phyloP scores from a whole-genome alignment of 2,329 filamentous ascomycete species.

The Dactylellina sp. region DNA sequence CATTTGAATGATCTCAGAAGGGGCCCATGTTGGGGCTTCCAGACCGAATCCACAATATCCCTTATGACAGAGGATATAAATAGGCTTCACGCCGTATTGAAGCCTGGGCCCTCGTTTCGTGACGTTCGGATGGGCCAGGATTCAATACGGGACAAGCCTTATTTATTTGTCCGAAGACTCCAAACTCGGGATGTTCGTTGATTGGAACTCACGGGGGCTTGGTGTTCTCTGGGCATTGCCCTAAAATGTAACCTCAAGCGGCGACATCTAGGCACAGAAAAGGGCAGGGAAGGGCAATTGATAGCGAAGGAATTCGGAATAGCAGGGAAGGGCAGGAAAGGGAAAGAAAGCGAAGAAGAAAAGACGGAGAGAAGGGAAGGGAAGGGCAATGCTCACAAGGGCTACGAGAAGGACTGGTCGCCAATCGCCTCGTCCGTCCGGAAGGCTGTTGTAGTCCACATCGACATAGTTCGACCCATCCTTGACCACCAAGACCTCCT shows the following conservation, averaged over 20 bases:
- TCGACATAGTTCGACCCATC: slow-evolving; percentile 35
- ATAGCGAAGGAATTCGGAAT: slow-evolving; percentile 2
- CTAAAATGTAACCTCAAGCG: slow-evolving; percentile 44
- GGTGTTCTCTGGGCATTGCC: slow-evolving; percentile 32
- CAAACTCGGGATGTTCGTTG: slow-evolving; percentile 3
- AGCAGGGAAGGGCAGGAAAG: not conserved
- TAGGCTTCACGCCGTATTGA: not conserved
- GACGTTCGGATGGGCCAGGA: slow-evolving; percentile 21
- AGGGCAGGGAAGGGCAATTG: not conserved
- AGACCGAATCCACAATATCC: not conserved
- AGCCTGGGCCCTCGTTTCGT: slow-evolving; percentile 10
- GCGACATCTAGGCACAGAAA: slow-evolving; percentile 13
- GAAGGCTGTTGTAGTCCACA: slow-evolving; percentile 53
- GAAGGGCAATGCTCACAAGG: slow-evolving; percentile 27
- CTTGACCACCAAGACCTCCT: slow-evolving; percentile 50
- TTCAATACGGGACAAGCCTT: slow-evolving; percentile 9
- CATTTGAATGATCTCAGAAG: slow-evolving; percentile 5
- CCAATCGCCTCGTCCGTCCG: slow-evolving; percentile 55
- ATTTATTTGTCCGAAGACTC: slow-evolving; percentile 7
- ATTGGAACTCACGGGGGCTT: slow-evolving; percentile 2
- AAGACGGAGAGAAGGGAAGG: not conserved
- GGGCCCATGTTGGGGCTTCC: not conserved
- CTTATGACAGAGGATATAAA: not conserved
- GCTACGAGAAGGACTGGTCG: slow-evolving; percentile 49
- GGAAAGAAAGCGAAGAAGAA: slow-evolving; percentile 13